A percentile compares a stretch with the other conserved stretches of the same genome.
Evolutionary conservation across 73 alveolate genomes (phyloP).

Genomic region (Tetrahymena malaccensis): DNA sequence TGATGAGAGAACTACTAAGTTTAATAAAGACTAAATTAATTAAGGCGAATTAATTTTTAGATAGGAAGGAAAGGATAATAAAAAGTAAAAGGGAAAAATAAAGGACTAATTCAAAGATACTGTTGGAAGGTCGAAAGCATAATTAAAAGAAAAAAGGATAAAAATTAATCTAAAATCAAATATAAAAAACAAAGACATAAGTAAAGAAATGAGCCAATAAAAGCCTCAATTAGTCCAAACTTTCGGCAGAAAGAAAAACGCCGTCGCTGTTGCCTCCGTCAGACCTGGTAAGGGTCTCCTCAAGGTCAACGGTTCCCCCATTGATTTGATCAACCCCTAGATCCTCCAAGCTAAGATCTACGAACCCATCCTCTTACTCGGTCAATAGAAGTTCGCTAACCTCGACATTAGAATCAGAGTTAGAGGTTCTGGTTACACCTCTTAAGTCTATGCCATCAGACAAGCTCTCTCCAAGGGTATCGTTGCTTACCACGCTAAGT

Average conservation of each 20-base stretch:
- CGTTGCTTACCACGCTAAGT: constrained; percentile 75
- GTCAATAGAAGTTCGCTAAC: constrained; percentile 72
- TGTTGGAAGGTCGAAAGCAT: not conserved
- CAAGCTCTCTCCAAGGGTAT: constrained; percentile 95
- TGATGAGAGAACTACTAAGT: not conserved
- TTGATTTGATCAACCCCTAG: constrained; percentile 89
- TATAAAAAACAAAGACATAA: not conserved
- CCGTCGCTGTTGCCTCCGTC: constrained; percentile 89
- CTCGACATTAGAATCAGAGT: constrained; percentile 92
- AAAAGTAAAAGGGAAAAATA: not conserved
- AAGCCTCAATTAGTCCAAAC: constrained; percentile 69
- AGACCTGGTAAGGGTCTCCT: constrained; percentile 68
- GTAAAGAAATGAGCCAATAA: not conserved
- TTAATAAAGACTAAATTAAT: not conserved
- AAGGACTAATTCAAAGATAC: not conserved
- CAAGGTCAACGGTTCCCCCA: constrained; percentile 92
- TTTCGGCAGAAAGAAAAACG: constrained; percentile 94
- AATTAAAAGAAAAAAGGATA: not conserved
- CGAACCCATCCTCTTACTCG: constrained; percentile 92
- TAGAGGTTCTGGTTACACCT: constrained; percentile 92
- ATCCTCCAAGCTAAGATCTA: constrained; percentile 83
- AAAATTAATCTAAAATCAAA: not conserved
- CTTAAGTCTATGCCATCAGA: constrained; percentile 94
- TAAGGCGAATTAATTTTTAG: not conserved
- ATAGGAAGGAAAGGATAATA: not conserved